Conservation (phyloP, 345 rosid genomes). For the Populus alba region DNA sequence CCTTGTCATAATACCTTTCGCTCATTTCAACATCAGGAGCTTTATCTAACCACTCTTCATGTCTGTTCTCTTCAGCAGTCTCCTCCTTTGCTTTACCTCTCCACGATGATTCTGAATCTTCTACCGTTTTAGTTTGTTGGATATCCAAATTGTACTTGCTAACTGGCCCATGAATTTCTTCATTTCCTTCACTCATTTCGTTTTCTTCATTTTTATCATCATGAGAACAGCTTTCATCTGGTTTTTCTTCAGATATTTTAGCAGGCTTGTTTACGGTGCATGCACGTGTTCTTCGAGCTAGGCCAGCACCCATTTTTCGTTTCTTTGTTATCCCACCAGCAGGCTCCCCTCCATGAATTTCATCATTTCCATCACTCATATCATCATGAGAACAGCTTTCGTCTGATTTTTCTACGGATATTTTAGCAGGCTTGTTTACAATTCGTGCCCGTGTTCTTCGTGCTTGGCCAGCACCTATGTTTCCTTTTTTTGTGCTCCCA, state of each 20-base stretch:
- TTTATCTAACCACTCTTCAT: conserved; percentile 3
- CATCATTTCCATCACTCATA: conserved; percentile 10
- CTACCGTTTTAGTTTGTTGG: conserved; percentile 10
- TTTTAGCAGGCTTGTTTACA: conserved; percentile 54
- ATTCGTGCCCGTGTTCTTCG: conserved; percentile 44
- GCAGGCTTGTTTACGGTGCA: conserved; percentile 49
- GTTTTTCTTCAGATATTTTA: conserved; percentile 47
- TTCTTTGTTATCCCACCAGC: conserved; percentile 39
- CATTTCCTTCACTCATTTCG: conserved; percentile 14
- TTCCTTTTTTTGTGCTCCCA: conserved; percentile 41
- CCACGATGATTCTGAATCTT: conserved; percentile 25
- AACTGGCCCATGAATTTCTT: conserved; percentile 6
- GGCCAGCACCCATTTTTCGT: conserved; percentile 32
- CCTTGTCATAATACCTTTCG: conserved; percentile 11
- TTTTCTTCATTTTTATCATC: conserved; percentile 24
- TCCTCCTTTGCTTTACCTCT: conserved; percentile 28
- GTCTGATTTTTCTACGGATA: conserved; percentile 49
- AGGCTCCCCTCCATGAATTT: conserved; percentile 44
- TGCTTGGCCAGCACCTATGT: conserved; percentile 23
- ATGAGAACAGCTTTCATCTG: conserved; percentile 45
- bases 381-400: conserved; percentile 37
- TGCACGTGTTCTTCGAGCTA: conserved; percentile 39
- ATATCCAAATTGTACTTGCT: conserved; percentile 17
- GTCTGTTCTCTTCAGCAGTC: conserved; percentile 17
- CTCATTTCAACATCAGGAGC: conserved; percentile 11